Percentiles rank a stretch among this genome's conserved stretches.
Conservation (phyloP, 257 asterid genomes). For the Gentiana dahurica region DNA sequence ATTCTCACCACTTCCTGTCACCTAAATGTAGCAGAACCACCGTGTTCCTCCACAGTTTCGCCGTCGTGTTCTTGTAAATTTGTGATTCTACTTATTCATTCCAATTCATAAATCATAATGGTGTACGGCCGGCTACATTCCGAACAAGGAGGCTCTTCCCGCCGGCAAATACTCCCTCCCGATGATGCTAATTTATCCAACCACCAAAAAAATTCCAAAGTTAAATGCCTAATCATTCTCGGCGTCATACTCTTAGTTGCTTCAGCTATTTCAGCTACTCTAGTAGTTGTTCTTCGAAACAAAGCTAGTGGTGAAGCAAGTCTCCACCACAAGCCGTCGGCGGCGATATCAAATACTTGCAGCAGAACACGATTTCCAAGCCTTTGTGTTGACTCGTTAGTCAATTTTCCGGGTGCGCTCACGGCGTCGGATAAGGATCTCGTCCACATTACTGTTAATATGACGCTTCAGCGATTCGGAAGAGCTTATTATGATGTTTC, state of each 20-base stretch:
- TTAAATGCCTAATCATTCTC: slow-evolving; percentile 37
- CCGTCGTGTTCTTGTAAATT: no score
- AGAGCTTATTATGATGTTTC: slow-evolving; percentile 53
- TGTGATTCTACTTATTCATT: no score
- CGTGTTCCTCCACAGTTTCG: no score
- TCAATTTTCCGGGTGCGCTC: slow-evolving; percentile 68
- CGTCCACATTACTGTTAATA: slow-evolving; percentile 80
- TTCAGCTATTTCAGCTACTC: slow-evolving; percentile 44
- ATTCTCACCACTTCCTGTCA: no score
- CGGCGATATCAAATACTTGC: slow-evolving; percentile 67
- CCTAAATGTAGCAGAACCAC: no score
- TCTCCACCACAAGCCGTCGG: slow-evolving; percentile 40
- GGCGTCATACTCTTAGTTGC: slow-evolving; percentile 43
- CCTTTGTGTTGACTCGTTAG: slow-evolving; percentile 60
- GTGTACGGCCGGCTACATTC: slow-evolving; percentile 50
- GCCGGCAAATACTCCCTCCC: slow-evolving; percentile 13
- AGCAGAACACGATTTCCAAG: slow-evolving; percentile 48
- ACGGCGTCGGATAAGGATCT: slow-evolving; percentile 69
- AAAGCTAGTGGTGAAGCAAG: slow-evolving; percentile 18
- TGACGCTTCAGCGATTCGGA: slow-evolving; percentile 62
- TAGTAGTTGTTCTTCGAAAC: slow-evolving; percentile 25
- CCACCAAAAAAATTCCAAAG: slow-evolving; percentile 21
- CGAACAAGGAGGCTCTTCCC: slow-evolving; percentile 29
- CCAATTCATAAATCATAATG: slow-evolving; percentile 18
- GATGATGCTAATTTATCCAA: slow-evolving; percentile 2